Evolutionary conservation across 148 eudicot species (phyloP), one percentile per base, ranked within the genome.

Genomic region (Dianthus caryophyllus): DNA sequence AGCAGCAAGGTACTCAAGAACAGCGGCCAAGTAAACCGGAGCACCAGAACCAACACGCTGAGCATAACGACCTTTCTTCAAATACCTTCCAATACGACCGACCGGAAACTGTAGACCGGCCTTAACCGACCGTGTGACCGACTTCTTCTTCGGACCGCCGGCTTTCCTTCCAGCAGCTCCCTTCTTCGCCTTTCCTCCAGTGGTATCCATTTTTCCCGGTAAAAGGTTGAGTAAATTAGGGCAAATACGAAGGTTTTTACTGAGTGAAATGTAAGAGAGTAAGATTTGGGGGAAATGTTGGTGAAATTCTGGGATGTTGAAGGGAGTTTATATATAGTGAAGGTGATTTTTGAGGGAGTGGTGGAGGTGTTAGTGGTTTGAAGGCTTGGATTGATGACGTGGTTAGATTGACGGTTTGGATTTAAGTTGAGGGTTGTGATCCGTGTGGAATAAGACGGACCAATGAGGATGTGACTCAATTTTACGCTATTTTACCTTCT

Each of bases 41-140:
- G 75, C 75, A 38, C 75, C 71, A 18, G 76, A 58, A 13, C 76
- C 76, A 46, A 73, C 76, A 18, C 76, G 61, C 7, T 73, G 76
- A 73, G 76, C 76, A 39, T 73, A 67, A 14, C 76, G 46, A 1
- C 76, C 76, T 26, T 73, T 67, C 76, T 73, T 73, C 57, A 73
- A 58, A n/a, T 73, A 73, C 33, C 76, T 44, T 0, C 70, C 76
- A 6, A 73, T 73, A 5, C 70, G 33, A 4, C 76, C 76, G 4
- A 65, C 76, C 39, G 70, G 70, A 33, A 73, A 73, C 38, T 73
- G 76, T 2, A 73, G 27, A 31, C 76, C 70, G 29, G 70, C 76
- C 33, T 56, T 65, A 0, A 72, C 55, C 0, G 75, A 72, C 25
- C 75, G 61, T 12, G 75, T 20, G 0, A 72, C 75, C 17, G 75